phyloP scores from a whole-genome alignment of 1,284 basidiomycete genomes.

The Boletus mariae region DNA sequence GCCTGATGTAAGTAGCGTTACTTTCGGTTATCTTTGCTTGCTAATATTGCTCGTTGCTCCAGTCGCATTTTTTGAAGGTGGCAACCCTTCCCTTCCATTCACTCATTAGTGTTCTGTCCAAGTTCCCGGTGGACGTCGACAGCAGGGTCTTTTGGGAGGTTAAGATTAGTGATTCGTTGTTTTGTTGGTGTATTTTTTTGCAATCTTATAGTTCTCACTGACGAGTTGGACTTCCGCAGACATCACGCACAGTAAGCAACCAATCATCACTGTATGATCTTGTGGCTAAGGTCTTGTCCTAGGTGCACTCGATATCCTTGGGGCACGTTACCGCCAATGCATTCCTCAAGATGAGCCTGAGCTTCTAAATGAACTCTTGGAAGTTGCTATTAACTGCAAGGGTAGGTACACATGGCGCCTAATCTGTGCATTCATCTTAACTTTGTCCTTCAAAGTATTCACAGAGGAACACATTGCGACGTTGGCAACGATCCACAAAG shows the following conservation, averaged over 20 bases:
- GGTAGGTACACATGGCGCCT: slow-evolving; percentile 37
- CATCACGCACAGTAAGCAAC: slow-evolving; percentile 24
- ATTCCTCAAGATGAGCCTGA: slow-evolving; percentile 36
- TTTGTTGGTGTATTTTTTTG: slow-evolving; percentile 44
- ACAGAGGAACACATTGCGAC: slow-evolving; percentile 53
- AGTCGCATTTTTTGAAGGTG: slow-evolving; percentile 82
- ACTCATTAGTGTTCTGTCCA: slow-evolving; percentile 65
- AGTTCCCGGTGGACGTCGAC: slow-evolving; percentile 70
- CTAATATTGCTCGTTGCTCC: slow-evolving; percentile 12
- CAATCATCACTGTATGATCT: not conserved
- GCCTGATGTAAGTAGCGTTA: slow-evolving; percentile 57
- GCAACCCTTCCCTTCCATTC: slow-evolving; percentile 75
- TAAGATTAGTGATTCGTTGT: slow-evolving; percentile 56
- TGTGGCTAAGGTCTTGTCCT: slow-evolving; percentile 3
- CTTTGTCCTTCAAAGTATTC: slow-evolving; percentile 43
- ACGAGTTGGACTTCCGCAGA: slow-evolving; percentile 6
- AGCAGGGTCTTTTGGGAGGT: slow-evolving; percentile 68
- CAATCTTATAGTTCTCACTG: slow-evolving; percentile 3
- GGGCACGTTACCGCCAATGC: slow-evolving; percentile 35
- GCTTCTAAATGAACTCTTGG: slow-evolving; percentile 49
- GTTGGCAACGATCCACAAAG: slow-evolving; percentile 33
- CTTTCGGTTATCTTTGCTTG: slow-evolving; percentile 2
- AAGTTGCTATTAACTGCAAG: slow-evolving; percentile 51
- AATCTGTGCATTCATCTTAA: slow-evolving; percentile 5
- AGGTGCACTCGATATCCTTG: slow-evolving; percentile 34